Conservation (phyloP, 257 asterid genomes). For the Forsythia viridissima region DNA sequence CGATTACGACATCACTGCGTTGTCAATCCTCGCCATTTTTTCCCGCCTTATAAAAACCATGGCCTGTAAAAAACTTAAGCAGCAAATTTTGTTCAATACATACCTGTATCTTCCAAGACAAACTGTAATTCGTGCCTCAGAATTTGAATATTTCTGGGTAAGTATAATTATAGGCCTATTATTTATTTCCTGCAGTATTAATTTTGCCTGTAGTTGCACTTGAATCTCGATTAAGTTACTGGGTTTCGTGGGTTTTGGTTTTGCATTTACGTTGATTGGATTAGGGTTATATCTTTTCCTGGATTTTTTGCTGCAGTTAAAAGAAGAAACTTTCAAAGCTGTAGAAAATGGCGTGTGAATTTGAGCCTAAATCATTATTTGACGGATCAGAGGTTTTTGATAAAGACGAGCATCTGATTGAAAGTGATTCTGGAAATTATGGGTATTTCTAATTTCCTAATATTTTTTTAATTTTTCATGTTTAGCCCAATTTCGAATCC, state of each 20-base stretch:
- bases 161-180: too few species aligned
- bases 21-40: constrained; percentile 5
- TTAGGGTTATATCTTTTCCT: neutral
- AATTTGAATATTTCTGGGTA: neutral
- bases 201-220: too few species aligned
- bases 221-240: too few species aligned
- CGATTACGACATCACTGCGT: neutral
- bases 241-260: too few species aligned
- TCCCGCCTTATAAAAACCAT: constrained; percentile 35
- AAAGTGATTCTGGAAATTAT: constrained; percentile 32
- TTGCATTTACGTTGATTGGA: neutral
- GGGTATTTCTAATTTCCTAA: constrained; percentile 37
- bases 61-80: neutral
- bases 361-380: constrained; percentile 14
- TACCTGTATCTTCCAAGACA: neutral
- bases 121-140: neutral
- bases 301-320: constrained; percentile 20
- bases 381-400: neutral
- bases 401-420: constrained; percentile 11
- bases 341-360: constrained; percentile 17
- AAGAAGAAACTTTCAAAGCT: neutral
- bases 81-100: neutral
- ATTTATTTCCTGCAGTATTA: too few species aligned
- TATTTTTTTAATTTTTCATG: neutral
- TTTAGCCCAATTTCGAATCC: neutral